Evolutionary conservation across 495 filamentous ascomycete genomes (phyloP).

Genomic region (Hyaloscypha bicolor): DNA sequence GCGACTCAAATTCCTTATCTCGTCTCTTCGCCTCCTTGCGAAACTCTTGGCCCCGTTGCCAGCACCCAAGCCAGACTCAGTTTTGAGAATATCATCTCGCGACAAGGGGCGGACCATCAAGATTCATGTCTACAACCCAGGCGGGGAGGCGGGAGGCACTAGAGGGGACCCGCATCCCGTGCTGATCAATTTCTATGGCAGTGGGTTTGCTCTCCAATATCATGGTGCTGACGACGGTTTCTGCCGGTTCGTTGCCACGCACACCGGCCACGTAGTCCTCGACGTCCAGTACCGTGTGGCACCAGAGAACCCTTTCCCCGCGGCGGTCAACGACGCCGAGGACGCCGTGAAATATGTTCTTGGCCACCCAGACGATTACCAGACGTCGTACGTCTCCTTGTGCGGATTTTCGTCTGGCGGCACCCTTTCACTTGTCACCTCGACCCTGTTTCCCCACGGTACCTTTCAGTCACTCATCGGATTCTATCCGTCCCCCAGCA

Average conservation of each 20-base stretch:
- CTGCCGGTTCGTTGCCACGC: slow-evolving; percentile 40
- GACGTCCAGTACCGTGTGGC: slow-evolving; percentile 50
- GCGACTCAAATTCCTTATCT: slow-evolving; percentile 16
- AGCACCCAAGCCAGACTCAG: slow-evolving; percentile 37
- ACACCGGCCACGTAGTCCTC: slow-evolving; percentile 41
- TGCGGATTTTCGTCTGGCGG: slow-evolving; percentile 50
- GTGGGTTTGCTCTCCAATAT: slow-evolving; percentile 24
- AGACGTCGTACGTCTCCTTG: slow-evolving; percentile 38
- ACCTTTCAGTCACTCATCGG: slow-evolving; percentile 47
- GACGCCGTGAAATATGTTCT: slow-evolving; percentile 51
- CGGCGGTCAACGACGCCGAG: slow-evolving; percentile 48
- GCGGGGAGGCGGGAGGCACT: slow-evolving; percentile 23
- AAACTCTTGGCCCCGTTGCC: slow-evolving; percentile 10
- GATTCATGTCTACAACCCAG: slow-evolving; percentile 44
- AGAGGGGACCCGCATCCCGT: slow-evolving; percentile 38
- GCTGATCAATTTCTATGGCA: slow-evolving; percentile 48
- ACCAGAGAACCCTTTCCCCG: slow-evolving; percentile 49
- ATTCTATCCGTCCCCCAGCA: slow-evolving; percentile 46
- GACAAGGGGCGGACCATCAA: slow-evolving; percentile 46
- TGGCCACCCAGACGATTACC: slow-evolving; percentile 36
- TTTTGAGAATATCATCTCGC: slow-evolving; percentile 45
- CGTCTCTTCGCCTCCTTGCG: slow-evolving; percentile 16
- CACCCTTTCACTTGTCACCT: slow-evolving; percentile 45
- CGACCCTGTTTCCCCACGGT: slow-evolving; percentile 41
- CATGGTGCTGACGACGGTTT: slow-evolving; percentile 48